These are phyloP conservation scores for Dimocarpus longan DNA, from an alignment of 345 rosid species.

Conservation along the genomic window DNA sequence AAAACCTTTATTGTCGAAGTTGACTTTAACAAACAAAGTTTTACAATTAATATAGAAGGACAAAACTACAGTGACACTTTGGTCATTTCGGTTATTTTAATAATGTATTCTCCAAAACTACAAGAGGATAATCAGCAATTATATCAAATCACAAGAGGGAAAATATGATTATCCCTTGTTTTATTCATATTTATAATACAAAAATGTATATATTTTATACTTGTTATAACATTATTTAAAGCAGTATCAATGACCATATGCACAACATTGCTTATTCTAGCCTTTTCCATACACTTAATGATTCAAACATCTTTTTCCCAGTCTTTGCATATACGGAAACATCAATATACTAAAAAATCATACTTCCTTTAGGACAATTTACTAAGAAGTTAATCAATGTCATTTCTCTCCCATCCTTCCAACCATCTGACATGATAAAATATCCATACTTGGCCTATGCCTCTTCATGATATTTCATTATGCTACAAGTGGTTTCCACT, in stretches of 20 bases:
- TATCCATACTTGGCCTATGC: constrained; percentile 24
- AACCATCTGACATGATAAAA: constrained; percentile 35
- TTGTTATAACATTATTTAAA: too few species aligned
- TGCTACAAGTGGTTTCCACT: constrained; percentile 7
- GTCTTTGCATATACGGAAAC: constrained; percentile 5
- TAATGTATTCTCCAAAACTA: too few species aligned
- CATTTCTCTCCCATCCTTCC: constrained; percentile 16
- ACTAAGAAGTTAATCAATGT: constrained; percentile 19
- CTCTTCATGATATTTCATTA: not conserved
- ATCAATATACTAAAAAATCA: constrained; percentile 10
- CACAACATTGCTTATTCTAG: constrained; percentile 9
- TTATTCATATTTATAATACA: too few species aligned
- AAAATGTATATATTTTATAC: too few species aligned
- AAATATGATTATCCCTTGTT: too few species aligned
- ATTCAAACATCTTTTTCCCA: not conserved
- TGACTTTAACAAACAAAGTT: too few species aligned
- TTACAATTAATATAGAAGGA: too few species aligned
- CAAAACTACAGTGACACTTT: too few species aligned
- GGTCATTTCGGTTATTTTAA: too few species aligned
- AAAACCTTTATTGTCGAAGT: too few species aligned
- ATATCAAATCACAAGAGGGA: too few species aligned
- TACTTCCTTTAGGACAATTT: not conserved
- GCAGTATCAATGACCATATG: constrained; percentile 6
- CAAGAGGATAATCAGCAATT: too few species aligned
- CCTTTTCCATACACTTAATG: not conserved